Evolutionary conservation across 345 rosid species (phyloP).

Genomic region (Melaleuca quinquenervia): DNA sequence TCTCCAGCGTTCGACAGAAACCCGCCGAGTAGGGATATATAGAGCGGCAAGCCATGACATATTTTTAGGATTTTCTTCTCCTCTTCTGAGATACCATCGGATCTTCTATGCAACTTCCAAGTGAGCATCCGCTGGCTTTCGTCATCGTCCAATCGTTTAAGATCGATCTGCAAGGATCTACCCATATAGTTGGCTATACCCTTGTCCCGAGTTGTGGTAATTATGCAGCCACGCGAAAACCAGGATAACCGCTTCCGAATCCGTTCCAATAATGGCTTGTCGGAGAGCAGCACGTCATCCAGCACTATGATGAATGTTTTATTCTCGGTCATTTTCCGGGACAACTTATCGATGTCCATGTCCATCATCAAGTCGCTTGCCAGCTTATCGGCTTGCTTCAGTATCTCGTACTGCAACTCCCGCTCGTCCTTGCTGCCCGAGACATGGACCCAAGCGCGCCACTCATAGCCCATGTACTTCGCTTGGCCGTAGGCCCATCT

Average conservation of each 20-base stretch:
- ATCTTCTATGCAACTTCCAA: background rate
- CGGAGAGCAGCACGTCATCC: constrained; percentile 1
- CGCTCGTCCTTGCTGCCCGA: too few relatives aligned
- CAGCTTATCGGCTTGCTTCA: background rate
- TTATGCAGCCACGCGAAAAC: background rate
- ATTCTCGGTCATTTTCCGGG: background rate
- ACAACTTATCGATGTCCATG: background rate
- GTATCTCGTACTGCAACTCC: background rate
- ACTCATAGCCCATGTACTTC: background rate
- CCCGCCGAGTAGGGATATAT: background rate
- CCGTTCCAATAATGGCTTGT: too few relatives aligned
- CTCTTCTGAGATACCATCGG: background rate
- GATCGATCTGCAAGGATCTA: background rate
- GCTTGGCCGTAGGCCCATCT: background rate
- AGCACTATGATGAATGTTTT: constrained; percentile 3
- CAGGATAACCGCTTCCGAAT: too few relatives aligned
- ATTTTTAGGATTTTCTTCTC: background rate
- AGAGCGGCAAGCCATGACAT: background rate
- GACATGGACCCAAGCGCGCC: constrained; percentile 3
- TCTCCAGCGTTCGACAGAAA: background rate
- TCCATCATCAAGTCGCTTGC: background rate
- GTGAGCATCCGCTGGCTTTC: background rate
- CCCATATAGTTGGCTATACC: background rate
- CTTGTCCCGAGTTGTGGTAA: background rate
- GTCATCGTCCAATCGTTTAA: background rate